These are phyloP conservation scores for Voacanga thouarsii DNA, from an alignment of 257 asterid species.

Conservation along the genomic window DNA sequence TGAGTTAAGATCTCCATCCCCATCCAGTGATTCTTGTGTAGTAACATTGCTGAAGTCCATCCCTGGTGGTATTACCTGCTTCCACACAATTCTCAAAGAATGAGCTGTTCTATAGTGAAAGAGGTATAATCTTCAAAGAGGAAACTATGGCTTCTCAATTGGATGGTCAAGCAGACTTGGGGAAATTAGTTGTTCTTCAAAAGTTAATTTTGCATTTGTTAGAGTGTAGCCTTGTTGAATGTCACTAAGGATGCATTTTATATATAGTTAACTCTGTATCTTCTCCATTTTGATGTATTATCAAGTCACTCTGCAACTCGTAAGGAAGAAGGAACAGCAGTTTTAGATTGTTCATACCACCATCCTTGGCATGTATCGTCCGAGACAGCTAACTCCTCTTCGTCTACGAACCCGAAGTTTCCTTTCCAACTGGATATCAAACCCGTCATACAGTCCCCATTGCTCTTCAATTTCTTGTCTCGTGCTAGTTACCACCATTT, in stretches of 20 bases:
- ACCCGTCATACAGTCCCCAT: conserved; percentile 72
- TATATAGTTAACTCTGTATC: background rate
- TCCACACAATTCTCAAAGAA: conserved; percentile 12
- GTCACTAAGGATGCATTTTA: background rate
- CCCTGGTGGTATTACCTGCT: conserved; percentile 68
- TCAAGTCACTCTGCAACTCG: background rate
- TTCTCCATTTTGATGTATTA: background rate
- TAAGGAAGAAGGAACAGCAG: background rate
- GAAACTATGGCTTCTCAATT: background rate
- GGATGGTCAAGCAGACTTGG: background rate
- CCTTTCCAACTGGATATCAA: conserved; percentile 59
- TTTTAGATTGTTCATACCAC: conserved; percentile 35
- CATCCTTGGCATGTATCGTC: conserved; percentile 74
- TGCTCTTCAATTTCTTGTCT: conserved; percentile 71
- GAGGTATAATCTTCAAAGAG: background rate
- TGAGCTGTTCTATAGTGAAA: background rate
- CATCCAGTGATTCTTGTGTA: conserved; percentile 33
- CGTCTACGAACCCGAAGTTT: conserved; percentile 55
- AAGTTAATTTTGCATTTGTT: background rate
- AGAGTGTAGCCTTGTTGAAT: background rate
- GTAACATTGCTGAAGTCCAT: conserved; percentile 61
- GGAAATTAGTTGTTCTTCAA: background rate
- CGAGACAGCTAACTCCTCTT: conserved; percentile 61
- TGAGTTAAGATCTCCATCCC: conserved; percentile 57
- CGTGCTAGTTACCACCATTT: conserved; percentile 66